phyloP scores from a whole-genome alignment of 495 filamentous ascomycete genomes.

The Halenospora varia region DNA sequence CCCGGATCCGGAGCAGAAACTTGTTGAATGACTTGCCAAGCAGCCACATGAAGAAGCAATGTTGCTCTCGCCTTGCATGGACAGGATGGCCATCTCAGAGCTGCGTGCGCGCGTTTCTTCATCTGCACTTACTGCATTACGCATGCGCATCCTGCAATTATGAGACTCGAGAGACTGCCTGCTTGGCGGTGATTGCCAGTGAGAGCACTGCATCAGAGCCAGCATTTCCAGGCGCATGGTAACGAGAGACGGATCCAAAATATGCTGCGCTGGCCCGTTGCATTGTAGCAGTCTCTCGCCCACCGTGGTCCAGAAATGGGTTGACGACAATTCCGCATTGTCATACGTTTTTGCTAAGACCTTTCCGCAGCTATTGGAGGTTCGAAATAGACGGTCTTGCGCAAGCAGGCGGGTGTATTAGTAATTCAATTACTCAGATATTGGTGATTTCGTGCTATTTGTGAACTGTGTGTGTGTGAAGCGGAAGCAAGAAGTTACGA shows the following conservation, averaged over 20 bases:
- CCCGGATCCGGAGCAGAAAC: not conserved
- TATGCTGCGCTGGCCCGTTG: not conserved
- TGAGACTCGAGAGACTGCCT: no score
- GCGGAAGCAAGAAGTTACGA: no score
- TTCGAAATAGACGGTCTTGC: no score
- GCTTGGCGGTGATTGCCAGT: not conserved
- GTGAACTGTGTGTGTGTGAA: no score
- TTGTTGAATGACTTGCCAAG: not conserved
- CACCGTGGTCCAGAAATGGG: not conserved
- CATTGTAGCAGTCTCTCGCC: not conserved
- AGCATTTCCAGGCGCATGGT: not conserved
- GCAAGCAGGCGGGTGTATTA: no score
- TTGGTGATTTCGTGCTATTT: no score
- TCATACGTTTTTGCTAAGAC: not conserved
- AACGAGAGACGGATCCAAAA: constrained; percentile 5
- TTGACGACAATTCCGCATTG: no score
- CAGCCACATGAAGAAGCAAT: not conserved
- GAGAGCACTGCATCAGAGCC: not conserved
- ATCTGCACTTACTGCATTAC: not conserved
- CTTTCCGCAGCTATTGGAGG: no score
- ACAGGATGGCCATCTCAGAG: no score
- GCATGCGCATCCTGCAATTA: no score
- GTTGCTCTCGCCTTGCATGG: not conserved
- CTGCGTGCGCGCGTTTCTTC: not conserved
- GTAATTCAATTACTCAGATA: no score